These are phyloP conservation scores for Apiospora pterosperma DNA, from an alignment of 2,329 filamentous ascomycete genomes.

Conservation along the genomic window DNA sequence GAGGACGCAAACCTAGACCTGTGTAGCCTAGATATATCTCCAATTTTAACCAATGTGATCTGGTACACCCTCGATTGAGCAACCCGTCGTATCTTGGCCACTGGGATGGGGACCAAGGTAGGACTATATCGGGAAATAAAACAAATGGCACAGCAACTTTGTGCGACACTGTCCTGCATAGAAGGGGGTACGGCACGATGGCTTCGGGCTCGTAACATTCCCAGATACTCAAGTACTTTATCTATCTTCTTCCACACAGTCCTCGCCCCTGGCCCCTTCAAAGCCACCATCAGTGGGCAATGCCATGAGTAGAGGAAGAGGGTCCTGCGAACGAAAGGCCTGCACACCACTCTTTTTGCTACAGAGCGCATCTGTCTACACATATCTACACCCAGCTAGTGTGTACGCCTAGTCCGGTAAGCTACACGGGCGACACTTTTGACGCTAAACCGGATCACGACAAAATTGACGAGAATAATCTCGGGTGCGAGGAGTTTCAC, in stretches of 20 bases:
- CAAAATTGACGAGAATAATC: conserved; percentile 2
- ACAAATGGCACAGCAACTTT: neutral
- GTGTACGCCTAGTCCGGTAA: neutral
- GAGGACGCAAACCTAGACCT: neutral
- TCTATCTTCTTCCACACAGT: neutral
- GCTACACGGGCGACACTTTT: neutral
- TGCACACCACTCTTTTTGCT: neutral
- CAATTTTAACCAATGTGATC: neutral
- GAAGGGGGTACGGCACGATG: neutral
- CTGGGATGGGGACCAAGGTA: neutral
- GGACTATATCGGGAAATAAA: conserved; percentile 4
- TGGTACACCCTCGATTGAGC: neutral
- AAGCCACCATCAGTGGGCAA: neutral
- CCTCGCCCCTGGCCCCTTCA: neutral
- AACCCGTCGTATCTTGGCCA: conserved; percentile 4
- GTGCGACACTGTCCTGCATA: neutral
- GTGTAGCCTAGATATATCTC: neutral
- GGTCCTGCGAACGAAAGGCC: neutral
- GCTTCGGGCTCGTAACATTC: neutral
- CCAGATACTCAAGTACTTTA: no score
- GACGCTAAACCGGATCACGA: conserved; percentile 4
- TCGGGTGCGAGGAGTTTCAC: neutral
- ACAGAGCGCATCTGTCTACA: neutral
- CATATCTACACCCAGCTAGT: neutral
- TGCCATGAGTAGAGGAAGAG: neutral